Base-by-base conservation (phyloP, 2,329 filamentous ascomycete genomes). In the Tolypocladium tundrense region DNA sequence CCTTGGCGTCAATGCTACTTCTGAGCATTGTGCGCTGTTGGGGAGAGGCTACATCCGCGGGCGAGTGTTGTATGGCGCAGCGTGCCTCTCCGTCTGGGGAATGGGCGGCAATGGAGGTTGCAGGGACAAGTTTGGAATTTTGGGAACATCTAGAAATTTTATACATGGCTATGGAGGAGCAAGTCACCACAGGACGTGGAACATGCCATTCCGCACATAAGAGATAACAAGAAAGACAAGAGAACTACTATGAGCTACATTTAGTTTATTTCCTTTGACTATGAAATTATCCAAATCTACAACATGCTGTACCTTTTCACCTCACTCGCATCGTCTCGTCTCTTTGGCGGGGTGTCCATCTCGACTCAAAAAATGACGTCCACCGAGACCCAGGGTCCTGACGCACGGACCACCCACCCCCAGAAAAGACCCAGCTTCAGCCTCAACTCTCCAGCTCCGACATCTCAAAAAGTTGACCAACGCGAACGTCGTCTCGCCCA, bases 1-100 rank as follows among this genome's bases (percentile, higher is more conserved):
- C 72, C 62, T 75, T 77, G 60, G 67, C 73, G 52, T 74, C 68
- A 45, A 75, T 65, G 61, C 66, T 69, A 55, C 70, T 68, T 33
- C 70, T 68, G 14, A 70, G 63, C 72, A 72, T 73, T 57, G 33
- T 24, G 45, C 27, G 11, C 21, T 4, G 42, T 1, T 5, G 27
- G 45, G 45, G 3, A 13, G 31, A 51, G 48, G 48, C 31, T 21
- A 51, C 27, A 35, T 51, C 27, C 16, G 48, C 48, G 8, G 48
- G 8, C 11, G 27, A 33, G 16, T n/a, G 19, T 27, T 27, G 42
- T 14, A 27, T 1, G 42, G 42, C 42, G 42, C 27, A 33, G 45
- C 45, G 14, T 33, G 7, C 14, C 14, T n/a, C 45, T 50, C 27
- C 16, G 45, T 33, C 45, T 7, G 27, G 45, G 19, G 14, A 27